Conservation (phyloP, 768 basidiomycete genomes). For the Cytidiella melzeri region DNA sequence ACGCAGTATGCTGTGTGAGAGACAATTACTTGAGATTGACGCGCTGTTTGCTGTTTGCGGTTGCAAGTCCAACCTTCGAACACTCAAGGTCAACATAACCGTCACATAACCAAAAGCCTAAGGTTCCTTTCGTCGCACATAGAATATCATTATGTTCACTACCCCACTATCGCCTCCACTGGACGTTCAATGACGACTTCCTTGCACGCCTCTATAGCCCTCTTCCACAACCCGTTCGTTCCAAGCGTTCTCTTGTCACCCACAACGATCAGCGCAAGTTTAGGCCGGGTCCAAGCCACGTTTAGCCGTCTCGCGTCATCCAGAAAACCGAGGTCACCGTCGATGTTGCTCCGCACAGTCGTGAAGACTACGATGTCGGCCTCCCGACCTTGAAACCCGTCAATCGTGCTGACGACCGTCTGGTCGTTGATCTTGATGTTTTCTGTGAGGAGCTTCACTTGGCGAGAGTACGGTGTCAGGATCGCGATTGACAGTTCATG, state of each 20-base stretch:
- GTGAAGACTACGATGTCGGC: constrained; percentile 63
- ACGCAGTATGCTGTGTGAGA: too few relatives aligned
- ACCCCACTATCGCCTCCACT: not conserved
- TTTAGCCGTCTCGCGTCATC: constrained; percentile 56
- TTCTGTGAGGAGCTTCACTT: constrained; percentile 41
- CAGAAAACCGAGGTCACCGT: constrained; percentile 59
- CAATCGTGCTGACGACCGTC: constrained; percentile 42
- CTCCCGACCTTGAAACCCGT: constrained; percentile 65
- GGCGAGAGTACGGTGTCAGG: constrained; percentile 57
- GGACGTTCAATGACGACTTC: constrained; percentile 21
- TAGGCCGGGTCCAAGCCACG: constrained; percentile 67
- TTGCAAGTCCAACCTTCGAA: too few relatives aligned
- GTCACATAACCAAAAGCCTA: too few relatives aligned
- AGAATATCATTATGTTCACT: too few relatives aligned
- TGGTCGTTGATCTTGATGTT: constrained; percentile 28
- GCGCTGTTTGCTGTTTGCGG: too few relatives aligned
- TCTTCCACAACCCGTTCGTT: constrained; percentile 42
- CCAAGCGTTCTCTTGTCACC: constrained; percentile 48
- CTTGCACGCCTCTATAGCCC: constrained; percentile 34
- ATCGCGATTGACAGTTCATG: constrained; percentile 32
- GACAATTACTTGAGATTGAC: too few relatives aligned
- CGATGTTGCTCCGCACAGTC: constrained; percentile 54
- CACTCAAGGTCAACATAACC: too few relatives aligned
- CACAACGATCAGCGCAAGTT: constrained; percentile 52
- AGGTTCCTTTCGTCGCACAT: too few relatives aligned